Conservation (phyloP, 2,329 filamentous ascomycete species). For the Nannizziopsis arthrosporioides region DNA sequence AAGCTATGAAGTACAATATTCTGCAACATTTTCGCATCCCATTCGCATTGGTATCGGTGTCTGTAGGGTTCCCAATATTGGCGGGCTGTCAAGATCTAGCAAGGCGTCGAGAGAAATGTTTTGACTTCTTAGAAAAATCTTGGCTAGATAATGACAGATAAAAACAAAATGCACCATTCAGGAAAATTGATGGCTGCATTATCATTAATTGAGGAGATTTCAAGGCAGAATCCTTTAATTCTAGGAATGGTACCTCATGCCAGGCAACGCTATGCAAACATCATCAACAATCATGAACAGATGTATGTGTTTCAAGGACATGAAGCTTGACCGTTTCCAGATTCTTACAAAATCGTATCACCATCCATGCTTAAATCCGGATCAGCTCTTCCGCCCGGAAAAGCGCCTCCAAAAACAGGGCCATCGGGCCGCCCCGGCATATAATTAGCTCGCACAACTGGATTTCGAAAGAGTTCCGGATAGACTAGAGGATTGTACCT, state of each 20-base stretch:
- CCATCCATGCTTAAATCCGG: conserved; percentile 8
- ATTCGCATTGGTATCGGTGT: no score
- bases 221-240: no score
- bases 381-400: not conserved
- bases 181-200: no score
- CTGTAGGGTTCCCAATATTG: not conserved
- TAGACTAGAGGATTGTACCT: conserved; percentile 7
- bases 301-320: not conserved
- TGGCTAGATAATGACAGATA: no score
- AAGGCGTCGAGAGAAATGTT: no score
- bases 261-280: not conserved
- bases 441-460: no score
- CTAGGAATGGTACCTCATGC: no score
- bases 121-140: no score
- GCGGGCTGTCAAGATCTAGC: not conserved
- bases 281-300: not conserved
- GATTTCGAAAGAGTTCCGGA: conserved; percentile 4
- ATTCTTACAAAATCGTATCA: not conserved
- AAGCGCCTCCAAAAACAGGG: not conserved
- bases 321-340: not conserved
- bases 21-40: not conserved
- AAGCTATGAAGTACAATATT: not conserved
- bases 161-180: no score
- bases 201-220: no score
- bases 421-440: not conserved